Evolutionary conservation across 2,329 filamentous ascomycete genomes (phyloP).

Genomic region (Fusarium pseudoanthophilum): DNA sequence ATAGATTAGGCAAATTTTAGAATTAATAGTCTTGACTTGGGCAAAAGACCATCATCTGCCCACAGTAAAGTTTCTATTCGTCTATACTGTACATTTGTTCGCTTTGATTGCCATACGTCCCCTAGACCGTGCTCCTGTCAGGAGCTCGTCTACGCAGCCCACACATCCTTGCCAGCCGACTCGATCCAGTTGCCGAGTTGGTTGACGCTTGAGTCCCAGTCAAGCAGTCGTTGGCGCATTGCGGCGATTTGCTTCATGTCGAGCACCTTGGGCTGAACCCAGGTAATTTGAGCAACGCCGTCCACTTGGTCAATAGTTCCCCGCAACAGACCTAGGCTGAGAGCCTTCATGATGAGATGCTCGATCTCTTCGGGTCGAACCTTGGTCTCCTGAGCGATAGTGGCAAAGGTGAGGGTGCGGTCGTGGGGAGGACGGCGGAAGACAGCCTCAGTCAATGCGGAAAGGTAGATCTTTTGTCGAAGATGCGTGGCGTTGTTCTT

Average conservation of each 20-base stretch:
- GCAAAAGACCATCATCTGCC: slow-evolving; percentile 36
- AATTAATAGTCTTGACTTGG: slow-evolving; percentile 39
- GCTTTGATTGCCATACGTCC: slow-evolving; percentile 28
- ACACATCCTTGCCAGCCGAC: slow-evolving; percentile 91
- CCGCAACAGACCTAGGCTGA: slow-evolving; percentile 88
- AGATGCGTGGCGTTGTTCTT: slow-evolving; percentile 84
- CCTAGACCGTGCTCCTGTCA: neutral
- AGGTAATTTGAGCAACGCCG: slow-evolving; percentile 93
- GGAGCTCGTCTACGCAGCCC: slow-evolving; percentile 74
- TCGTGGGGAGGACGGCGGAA: slow-evolving; percentile 97
- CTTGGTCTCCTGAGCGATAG: slow-evolving; percentile 92
- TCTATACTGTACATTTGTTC: slow-evolving; percentile 45
- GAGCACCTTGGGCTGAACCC: slow-evolving; percentile 98
- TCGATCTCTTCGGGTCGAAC: slow-evolving; percentile 93
- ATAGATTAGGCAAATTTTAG: slow-evolving; percentile 20
- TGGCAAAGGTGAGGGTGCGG: slow-evolving; percentile 89
- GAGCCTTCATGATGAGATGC: slow-evolving; percentile 98
- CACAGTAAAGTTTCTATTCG: slow-evolving; percentile 40
- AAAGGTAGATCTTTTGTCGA: slow-evolving; percentile 97
- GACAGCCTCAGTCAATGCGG: slow-evolving; percentile 92
- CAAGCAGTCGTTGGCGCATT: slow-evolving; percentile 87
- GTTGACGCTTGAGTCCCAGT: slow-evolving; percentile 97
- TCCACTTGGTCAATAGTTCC: slow-evolving; percentile 98
- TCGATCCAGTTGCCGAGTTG: slow-evolving; percentile 98
- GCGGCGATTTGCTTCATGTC: slow-evolving; percentile 95